A percentile compares a stretch with the other conserved stretches of the same genome.
phyloP scores from a whole-genome alignment of 352 stramenopile genomes.

The Pythium utonaiense region DNA sequence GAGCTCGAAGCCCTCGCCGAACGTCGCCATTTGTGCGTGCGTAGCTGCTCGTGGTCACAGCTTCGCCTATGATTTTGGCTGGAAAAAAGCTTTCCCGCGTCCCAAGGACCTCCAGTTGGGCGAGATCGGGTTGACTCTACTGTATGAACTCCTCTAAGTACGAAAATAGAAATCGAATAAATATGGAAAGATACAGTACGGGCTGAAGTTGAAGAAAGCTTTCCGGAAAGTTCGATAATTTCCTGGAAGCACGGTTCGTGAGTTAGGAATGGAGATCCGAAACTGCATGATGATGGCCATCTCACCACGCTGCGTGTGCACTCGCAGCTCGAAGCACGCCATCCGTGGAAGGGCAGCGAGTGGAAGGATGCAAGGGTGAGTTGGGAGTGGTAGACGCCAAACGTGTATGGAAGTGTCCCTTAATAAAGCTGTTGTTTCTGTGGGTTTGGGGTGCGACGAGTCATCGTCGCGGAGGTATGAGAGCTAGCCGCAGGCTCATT shows the following conservation, averaged over 20 bases:
- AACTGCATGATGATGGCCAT: neutral
- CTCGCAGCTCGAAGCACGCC: neutral
- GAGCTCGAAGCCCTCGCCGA: conserved; percentile 68
- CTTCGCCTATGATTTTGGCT: neutral
- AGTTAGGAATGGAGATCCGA: too few species aligned
- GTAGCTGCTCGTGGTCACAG: neutral
- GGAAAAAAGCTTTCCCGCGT: conserved; percentile 14
- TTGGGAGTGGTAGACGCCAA: neutral
- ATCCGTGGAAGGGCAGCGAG: neutral
- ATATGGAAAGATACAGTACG: neutral
- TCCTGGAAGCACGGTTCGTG: neutral
- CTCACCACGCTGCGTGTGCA: neutral
- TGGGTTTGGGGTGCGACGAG: neutral
- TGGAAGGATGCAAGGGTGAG: too few species aligned
- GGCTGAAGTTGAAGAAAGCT: neutral
- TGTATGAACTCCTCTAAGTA: neutral
- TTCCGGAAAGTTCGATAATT: conserved; percentile 1
- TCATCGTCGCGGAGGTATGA: neutral
- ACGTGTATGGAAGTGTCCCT: conserved; percentile 3
- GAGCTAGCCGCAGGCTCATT: neutral
- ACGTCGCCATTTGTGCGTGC: conserved; percentile 25
- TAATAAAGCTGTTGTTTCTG: conserved; percentile 3
- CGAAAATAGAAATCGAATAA: neutral
- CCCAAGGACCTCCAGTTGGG: neutral
- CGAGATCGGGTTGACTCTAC: neutral